Evolutionary conservation across 108 stramenopile genomes (phyloP), one percentile per base, ranked within the genome.

Genomic region (Chaetoceros tenuissimus): DNA sequence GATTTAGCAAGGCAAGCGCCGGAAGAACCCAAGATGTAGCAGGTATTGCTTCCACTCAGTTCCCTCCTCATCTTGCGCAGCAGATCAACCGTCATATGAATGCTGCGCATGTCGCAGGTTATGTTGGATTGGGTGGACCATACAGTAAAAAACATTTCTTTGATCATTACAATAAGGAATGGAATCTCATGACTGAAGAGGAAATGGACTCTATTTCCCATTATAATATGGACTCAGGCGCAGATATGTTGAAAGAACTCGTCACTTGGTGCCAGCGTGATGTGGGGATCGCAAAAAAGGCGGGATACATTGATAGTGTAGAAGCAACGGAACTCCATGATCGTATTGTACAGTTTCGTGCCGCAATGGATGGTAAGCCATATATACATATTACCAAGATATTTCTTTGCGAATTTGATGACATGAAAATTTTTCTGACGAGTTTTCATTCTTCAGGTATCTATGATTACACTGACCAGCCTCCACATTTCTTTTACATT

Each of bases 1-100:
- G 44, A 10, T 44, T 64, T 18, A 59, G 50, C 1, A 80, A 67
- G 69, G 65, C 59, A n/a, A 54, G 64, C 48, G 59, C 56, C 22
- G 79, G 72, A 27, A 72, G 74, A 13, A 71, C 77, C 27, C 59
- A 66, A 29, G 79, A 80, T 53, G 54, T 73, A 19, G 75, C 79
- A 17, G 52, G 60, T 13, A 24, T 80, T 16, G 61, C 69, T 0
- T 30, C 27, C 2, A 43, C 62, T 0, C 27, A 51, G 47, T 59
- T 80, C n/a, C 75, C 79, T 10, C 43, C 22, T 3, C 66, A 72
- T 27, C 10, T 51, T 1, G 79, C 75, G 0, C 18, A 50, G 3
- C 50, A 64, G 16, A 24, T 80, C n/a, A 65, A 74, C 19, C 67
- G 75, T 1, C 65, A 68, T 30, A 59, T 80, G 69, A 80, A 80